Evolutionary conservation across 768 basidiomycete genomes (phyloP), one percentile per base, ranked within the genome.

Genomic region (Tylopilus subfusipes): DNA sequence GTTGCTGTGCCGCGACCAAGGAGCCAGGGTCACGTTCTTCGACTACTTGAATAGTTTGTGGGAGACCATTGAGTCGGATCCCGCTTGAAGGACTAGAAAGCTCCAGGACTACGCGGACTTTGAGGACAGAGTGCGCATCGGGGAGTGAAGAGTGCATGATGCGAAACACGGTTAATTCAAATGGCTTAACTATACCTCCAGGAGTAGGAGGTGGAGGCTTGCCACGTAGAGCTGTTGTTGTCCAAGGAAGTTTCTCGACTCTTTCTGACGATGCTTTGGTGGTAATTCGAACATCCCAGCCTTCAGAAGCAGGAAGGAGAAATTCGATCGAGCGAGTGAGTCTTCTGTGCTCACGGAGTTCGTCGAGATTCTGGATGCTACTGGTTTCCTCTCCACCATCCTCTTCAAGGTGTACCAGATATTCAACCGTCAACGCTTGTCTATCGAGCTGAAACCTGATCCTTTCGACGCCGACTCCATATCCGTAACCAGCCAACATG

Each of bases 201-300:
- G 70, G 65, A 16, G 72, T 70, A 13, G 73, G 59, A 42, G 63
- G 56, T 9, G 60, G 60, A 11, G 72, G 53, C 27, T 70, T 76
- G 55, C 71, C 73, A 50, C 81, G 81, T 34, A 76, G 76, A 1
- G 86, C 85, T 51, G 74, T 76, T 30, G 80, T 80, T 9, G 81
- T 79, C 90, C 91, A 93, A 3, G 88, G 89, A 18, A 90, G 77
- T 47, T 77, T 75, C 61, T 88, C 83, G 10, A 88, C 83, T 50
- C 81, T 82, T 31, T 85, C 82, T 0, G 85, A 86, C 1, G 88
- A 86, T 7, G 86, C 88, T 66, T 81, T 86, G 27, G 84, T 82
- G 5, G 85, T 78, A 25, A 96, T 75, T 61, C 87, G 91, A 1
- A 94, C 81, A 62, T 93, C 93, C 93, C 91, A 98, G 25, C 91